These are phyloP conservation scores for Haplosporangium sp. DNA, from an alignment of 371 early-diverging fungal species.

Conservation along the genomic window DNA sequence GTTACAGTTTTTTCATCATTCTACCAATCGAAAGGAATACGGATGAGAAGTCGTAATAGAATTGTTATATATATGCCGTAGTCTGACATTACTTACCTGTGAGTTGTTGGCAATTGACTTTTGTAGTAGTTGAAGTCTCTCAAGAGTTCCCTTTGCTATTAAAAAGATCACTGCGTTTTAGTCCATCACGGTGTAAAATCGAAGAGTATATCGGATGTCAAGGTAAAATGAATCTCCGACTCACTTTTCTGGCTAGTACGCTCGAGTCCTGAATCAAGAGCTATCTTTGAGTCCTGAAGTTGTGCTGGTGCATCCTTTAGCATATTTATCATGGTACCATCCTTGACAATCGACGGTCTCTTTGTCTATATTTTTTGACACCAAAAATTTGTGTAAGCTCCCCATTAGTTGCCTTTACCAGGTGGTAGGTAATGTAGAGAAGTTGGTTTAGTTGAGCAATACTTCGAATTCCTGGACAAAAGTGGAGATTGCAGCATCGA, in stretches of 20 bases:
- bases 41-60: no score
- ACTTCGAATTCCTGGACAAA: slow-evolving; percentile 47
- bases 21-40: background rate
- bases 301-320: slow-evolving; percentile 12
- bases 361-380: slow-evolving; percentile 19
- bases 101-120: slow-evolving; percentile 10
- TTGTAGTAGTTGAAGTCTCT: slow-evolving; percentile 25
- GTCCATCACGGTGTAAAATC: background rate
- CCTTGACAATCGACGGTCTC: slow-evolving; percentile 2
- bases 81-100: slow-evolving; percentile 15
- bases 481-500: slow-evolving; percentile 29
- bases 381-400: background rate
- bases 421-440: no score
- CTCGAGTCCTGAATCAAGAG: slow-evolving; percentile 9
- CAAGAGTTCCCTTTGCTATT: slow-evolving; percentile 15
- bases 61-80: background rate
- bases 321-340: background rate
- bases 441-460: background rate
- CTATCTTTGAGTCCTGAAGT: slow-evolving; percentile 12
- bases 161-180: background rate
- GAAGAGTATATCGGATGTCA: no score
- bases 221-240: background rate
- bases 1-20: slow-evolving; percentile 1
- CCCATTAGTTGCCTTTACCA: no score
- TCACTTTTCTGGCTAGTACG: slow-evolving; percentile 15